Evolutionary conservation across 441 rosid species (phyloP).

Genomic region (Adansonia rubrostipa): DNA sequence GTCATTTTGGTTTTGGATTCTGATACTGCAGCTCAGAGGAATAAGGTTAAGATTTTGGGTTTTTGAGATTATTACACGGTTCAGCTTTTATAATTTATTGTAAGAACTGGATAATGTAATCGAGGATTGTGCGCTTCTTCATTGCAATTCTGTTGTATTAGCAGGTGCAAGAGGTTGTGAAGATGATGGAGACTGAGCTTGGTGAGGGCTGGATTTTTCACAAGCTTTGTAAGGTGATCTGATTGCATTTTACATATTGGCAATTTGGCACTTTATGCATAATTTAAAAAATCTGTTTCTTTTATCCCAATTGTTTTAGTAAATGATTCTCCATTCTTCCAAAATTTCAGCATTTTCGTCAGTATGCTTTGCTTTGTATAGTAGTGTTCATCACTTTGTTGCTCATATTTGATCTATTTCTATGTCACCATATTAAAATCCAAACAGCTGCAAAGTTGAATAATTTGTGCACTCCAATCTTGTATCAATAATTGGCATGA

Average conservation of each 20-base stretch:
- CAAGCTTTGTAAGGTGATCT: slow-evolving; percentile 59
- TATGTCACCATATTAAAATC: not conserved
- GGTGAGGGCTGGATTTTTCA: slow-evolving; percentile 83
- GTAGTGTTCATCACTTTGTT: not conserved
- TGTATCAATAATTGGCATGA: not conserved
- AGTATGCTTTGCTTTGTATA: not conserved
- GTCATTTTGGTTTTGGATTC: slow-evolving; percentile 55
- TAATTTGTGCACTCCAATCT: not conserved
- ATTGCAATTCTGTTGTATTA: slow-evolving; percentile 22
- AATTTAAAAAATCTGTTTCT: not conserved
- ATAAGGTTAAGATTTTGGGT: slow-evolving; percentile 53
- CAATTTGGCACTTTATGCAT: slow-evolving; percentile 1
- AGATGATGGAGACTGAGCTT: slow-evolving; percentile 83
- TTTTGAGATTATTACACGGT: not conserved
- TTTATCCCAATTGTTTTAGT: not conserved
- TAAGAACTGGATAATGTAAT: not conserved
- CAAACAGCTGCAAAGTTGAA: not conserved
- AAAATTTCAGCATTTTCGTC: slow-evolving; percentile 8
- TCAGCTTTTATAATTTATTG: not conserved
- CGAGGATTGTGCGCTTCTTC: slow-evolving; percentile 17
- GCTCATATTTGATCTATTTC: not conserved
- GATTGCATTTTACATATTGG: not conserved
- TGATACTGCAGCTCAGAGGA: slow-evolving; percentile 63
- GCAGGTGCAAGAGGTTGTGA: slow-evolving; percentile 76
- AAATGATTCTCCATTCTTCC: slow-evolving; percentile 17